These are phyloP conservation scores for Grigorovia transvaalensis DNA, from an alignment of 805 yeast genomes.

Conservation along the genomic window DNA sequence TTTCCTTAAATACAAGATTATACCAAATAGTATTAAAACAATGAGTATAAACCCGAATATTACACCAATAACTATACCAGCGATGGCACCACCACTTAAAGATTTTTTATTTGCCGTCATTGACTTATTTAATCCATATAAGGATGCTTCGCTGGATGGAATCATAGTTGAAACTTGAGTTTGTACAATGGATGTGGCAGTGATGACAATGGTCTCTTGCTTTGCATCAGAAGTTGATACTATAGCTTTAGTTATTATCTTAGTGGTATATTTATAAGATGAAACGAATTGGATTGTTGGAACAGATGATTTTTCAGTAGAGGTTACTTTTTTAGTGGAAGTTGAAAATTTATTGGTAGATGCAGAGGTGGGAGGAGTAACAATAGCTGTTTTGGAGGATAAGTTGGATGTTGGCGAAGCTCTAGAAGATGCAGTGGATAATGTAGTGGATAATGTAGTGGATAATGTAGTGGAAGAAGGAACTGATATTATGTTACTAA, in stretches of 20 bases:
- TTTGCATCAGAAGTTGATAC: constrained; percentile 14
- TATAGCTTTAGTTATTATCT: constrained; percentile 17
- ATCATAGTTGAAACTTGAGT: constrained; percentile 6
- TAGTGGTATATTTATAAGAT: constrained; percentile 16
- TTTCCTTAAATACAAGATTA: constrained; percentile 33
- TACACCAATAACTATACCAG: constrained; percentile 49
- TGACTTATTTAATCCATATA: neutral
- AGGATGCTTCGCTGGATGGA: neutral
- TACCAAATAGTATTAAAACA: constrained; percentile 32
- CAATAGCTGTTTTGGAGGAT: neutral
- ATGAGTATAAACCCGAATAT: constrained; percentile 34
- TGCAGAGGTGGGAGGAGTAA: neutral
- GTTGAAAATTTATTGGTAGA: neutral
- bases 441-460: too few relatives aligned
- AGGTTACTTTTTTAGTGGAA: neutral
- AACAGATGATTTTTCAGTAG: constrained; percentile 6
- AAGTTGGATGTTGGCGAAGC: neutral
- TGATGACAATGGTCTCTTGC: constrained; percentile 16
- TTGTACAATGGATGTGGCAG: constrained; percentile 23
- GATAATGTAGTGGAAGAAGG: neutral
- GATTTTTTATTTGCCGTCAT: neutral
- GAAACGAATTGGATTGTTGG: constrained; percentile 1
- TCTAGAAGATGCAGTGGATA: neutral
- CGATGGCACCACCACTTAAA: constrained; percentile 41
- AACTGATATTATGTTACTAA: neutral